Evolutionary conservation across 331 rosid genomes (phyloP).

Genomic region (Arachis monticola): DNA sequence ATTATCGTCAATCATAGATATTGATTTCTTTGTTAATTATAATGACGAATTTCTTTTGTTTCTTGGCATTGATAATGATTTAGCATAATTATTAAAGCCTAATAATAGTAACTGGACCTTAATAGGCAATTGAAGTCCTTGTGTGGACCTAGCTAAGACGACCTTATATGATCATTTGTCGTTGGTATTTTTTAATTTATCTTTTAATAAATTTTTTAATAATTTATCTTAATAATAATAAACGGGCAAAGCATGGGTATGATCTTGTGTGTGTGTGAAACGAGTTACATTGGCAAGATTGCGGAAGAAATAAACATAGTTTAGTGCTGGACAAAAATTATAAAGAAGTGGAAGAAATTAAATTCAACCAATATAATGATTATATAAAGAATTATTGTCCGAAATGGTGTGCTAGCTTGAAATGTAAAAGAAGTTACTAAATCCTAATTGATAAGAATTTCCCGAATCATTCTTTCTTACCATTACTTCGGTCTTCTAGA

Average conservation of each 20-base stretch:
- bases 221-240: no score
- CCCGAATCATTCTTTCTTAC: neutral
- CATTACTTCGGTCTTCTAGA: neutral
- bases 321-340: constrained; percentile 5
- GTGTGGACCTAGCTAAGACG: neutral
- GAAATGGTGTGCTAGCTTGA: neutral
- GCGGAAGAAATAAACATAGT: neutral
- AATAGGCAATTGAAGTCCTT: neutral
- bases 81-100: constrained; percentile 22
- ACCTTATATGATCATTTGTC: neutral
- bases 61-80: constrained; percentile 1
- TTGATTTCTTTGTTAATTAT: neutral
- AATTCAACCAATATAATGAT: no score
- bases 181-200: neutral
- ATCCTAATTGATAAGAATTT: neutral
- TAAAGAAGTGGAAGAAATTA: constrained; percentile 6
- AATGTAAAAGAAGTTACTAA: neutral
- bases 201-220: no score
- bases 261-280: no score
- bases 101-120: constrained; percentile 4
- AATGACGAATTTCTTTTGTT: neutral
- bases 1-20: neutral
- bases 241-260: no score
- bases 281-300: no score
- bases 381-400: constrained; percentile 18